Base-by-base conservation (phyloP, 1,284 basidiomycete genomes). In the Malassezia slooffiae region DNA sequence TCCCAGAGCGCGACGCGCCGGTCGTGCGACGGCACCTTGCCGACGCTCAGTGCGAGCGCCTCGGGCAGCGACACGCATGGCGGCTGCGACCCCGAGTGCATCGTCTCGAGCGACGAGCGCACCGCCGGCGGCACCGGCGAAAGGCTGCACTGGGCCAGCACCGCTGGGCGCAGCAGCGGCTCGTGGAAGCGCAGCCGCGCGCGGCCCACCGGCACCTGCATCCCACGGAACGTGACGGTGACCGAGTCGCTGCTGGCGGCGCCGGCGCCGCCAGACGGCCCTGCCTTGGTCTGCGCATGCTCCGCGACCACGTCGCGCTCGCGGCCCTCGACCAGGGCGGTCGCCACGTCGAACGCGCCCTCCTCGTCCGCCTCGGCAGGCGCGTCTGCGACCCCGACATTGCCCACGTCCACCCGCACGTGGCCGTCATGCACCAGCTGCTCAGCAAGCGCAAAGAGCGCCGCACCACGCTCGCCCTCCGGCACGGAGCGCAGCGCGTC, bases 231-330 rank as follows among this genome's bases (percentile, higher is more conserved):
- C n/a, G 44, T 26, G 8, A 63, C 59, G 3, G 50, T 36, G 9
- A 56, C 48, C 1, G 52, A 46, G 29, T 43, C 46, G 15, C 79
- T 80, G 50, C 87, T 83, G 27, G 85, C 78, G 1, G 81, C 82
- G 57, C 82, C 80, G 70, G 85, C 83, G 58, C 82, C 13, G 81
- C 85, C 21, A n/a, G n/a, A n/a, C n/a, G n/a, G n/a, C n/a, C n/a
- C n/a, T 58, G 63, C 32, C 54, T 57, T 50, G 43, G 68, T 58
- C 34, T 63, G 54, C 4, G 59, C 40, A 3, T 50, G 55, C 7
- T 52, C 53, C 20, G 47, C 41, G 15, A 57, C 55, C 11, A 45
- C 55, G 8, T 50, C 41, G 23, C 41, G 33, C 27, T 39, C 50
- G 19, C 49, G 37, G 12, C 56, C 51, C 4, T 49, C 55, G 4